Evolutionary conservation across 2,329 filamentous ascomycete genomes (phyloP), one percentile per base, ranked within the genome.

Genomic region (Ceratocystis variospora): DNA sequence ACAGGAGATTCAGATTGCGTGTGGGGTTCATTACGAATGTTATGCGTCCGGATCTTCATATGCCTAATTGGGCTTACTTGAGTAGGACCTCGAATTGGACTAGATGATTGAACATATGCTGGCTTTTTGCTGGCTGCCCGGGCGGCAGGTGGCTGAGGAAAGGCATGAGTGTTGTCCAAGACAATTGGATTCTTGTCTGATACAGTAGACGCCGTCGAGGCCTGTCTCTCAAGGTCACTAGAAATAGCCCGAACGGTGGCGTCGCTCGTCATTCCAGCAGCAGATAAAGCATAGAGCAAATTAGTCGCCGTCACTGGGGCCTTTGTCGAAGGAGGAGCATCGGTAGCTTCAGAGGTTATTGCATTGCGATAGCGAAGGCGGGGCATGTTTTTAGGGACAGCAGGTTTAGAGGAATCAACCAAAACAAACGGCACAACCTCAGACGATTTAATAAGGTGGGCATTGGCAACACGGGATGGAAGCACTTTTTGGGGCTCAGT

Each of bases 401-500:
- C 10, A 3, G 66, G 66, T 41, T 66, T 66, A 8, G 63, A 61
- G 17, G 66, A 64, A 48, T 66, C 66, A 19, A 68, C 61, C 31
- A 68, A 66, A 19, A 61, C 59, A 53, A 68, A 63, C 4, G 62
- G 63, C 4, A 33, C 63, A 31, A 41, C 41, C 25, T 31, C 64
- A n/a, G 66, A 44, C 5, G 66, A 71, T 22, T 74, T 72, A 15
- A 79, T 79, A 1, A 83, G 82, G 15, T 80, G 81, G 2, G 83
- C 85, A 69, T 82, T 81, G 1, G 83, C 25, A n/a, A 17, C 17
- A 12, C 28, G 55, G 55, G 12, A 33, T n/a, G 28, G 5, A 7
- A 19, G 31, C 28, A 19, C 12, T 31, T 59, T 59, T 8, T 28
- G 31, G 28, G 5, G 31, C 22, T 59, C 25, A 8, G 10, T 19